Percentiles rank a stretch among this genome's conserved stretches.
These are phyloP conservation scores for Eimeria praecox DNA, from an alignment of 169 alveolate genomes.

Conservation along the genomic window DNA sequence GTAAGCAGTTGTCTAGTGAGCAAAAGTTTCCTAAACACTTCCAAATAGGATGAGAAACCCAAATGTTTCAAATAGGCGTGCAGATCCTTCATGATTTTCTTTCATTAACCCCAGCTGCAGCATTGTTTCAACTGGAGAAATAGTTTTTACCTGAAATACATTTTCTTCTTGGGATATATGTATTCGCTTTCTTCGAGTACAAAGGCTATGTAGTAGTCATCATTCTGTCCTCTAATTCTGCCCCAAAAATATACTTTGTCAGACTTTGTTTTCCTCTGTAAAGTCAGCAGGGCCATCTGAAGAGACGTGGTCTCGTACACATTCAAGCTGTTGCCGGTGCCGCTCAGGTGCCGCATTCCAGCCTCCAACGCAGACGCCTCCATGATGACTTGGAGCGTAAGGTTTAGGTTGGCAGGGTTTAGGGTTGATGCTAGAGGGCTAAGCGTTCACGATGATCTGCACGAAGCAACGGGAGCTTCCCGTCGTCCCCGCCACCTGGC, in stretches of 20 bases:
- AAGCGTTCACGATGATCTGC: background rate
- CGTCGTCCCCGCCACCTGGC: background rate
- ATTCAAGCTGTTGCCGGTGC: conserved; percentile 59
- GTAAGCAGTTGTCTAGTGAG: too few species aligned
- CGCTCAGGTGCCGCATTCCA: conserved; percentile 44
- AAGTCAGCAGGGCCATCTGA: conserved; percentile 21
- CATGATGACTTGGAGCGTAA: background rate
- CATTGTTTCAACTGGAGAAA: background rate
- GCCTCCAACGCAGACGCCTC: conserved; percentile 66
- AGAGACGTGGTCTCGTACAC: conserved; percentile 63
- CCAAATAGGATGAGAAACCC: too few species aligned
- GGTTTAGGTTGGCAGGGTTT: background rate
- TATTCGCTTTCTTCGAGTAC: conserved; percentile 56
- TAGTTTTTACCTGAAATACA: conserved; percentile 47
- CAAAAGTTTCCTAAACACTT: background rate
- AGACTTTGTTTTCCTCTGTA: conserved; percentile 9
- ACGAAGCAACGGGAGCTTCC: background rate
- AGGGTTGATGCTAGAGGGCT: background rate
- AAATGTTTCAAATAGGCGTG: too few species aligned
- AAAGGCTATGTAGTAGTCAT: conserved; percentile 72
- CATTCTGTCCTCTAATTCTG: conserved; percentile 32
- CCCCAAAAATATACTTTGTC: conserved; percentile 77
- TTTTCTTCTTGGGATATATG: conserved; percentile 61
- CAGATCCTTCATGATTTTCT: background rate
- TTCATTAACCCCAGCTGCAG: background rate